Percentiles rank a stretch among this genome's conserved stretches.
phyloP scores from a whole-genome alignment of 2,329 filamentous ascomycete species.

The Hypoxylon sp. region DNA sequence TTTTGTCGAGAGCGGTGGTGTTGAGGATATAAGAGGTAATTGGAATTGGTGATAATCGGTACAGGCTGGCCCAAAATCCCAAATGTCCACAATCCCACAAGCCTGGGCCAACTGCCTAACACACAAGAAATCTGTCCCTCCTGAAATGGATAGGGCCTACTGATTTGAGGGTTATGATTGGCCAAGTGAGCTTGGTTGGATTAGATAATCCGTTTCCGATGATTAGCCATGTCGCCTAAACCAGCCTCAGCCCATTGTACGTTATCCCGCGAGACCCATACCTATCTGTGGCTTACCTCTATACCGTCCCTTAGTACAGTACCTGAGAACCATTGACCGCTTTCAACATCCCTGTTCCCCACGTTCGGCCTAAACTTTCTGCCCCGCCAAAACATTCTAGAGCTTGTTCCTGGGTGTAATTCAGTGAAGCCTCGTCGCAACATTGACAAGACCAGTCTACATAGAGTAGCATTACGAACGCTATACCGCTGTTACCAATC shows the following conservation, averaged over 20 bases:
- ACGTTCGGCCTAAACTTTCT: constrained; percentile 14
- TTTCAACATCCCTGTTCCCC: constrained; percentile 34
- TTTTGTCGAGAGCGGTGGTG: constrained; percentile 23
- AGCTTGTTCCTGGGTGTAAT: constrained; percentile 17
- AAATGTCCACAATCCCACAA: constrained; percentile 32
- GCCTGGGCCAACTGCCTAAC: constrained; percentile 7
- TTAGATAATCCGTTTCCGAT: constrained; percentile 41
- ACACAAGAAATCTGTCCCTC: constrained; percentile 52
- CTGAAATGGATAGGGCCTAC: constrained; percentile 41
- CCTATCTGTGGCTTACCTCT: constrained; percentile 14
- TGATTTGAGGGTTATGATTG: constrained; percentile 31
- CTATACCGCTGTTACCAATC: constrained; percentile 1
- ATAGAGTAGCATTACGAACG: not conserved
- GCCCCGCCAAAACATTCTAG: constrained; percentile 41
- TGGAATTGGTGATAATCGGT: constrained; percentile 17
- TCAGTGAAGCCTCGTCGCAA: constrained; percentile 37
- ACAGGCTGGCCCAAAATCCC: constrained; percentile 38
- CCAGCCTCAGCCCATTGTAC: constrained; percentile 23
- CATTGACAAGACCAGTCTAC: constrained; percentile 8
- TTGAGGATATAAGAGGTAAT: constrained; percentile 10
- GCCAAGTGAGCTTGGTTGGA: constrained; percentile 3
- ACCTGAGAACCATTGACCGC: constrained; percentile 19
- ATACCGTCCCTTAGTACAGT: not conserved
- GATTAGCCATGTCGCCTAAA: constrained; percentile 20
- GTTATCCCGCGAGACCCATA: not conserved